Base-by-base conservation (phyloP, 345 rosid species). In the Brassica rapa region DNA sequence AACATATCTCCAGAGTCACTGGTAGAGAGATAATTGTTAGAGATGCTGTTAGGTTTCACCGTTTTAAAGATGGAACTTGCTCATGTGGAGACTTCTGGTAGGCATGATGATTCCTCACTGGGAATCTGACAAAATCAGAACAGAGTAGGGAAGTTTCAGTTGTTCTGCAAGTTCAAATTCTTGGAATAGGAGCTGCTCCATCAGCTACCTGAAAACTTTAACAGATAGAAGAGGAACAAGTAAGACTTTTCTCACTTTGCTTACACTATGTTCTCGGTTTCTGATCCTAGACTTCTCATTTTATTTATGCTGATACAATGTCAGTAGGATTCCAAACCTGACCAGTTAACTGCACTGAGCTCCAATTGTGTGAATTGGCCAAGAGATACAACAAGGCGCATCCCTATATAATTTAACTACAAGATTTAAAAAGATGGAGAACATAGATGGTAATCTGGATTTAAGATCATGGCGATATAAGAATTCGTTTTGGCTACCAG, bases 31-130 rank as follows among this genome's bases (percentile, higher is more conserved):
- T 94, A 61, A 86, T 94, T 21, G 95, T 94, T 63, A 87, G 97
- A 88, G 97, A 94, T 83, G 85, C 97, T 71, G 97, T 86, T 11
- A 83, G 98, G 72, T 92, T 87, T 84, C 97, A 94, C 84, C 84
- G 85, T 65, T 94, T 91, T 68, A 91, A 87, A 84, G 89, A 89
- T 89, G 98, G 98, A 83, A 80, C 79, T 6, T 94, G 98, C 82
- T 94, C 97, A 25, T 94, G 97, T 2, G 95, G 97, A 75, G 97
- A 94, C 85, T 94, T 94, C 83, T 92, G 98, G 98, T 94, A 83
- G 90, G 51, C 57, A 71, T 76, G 62, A 32, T 43, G 68, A 29
- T 12, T 62, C 29, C 30, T 10, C 56, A 27, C 11, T 12, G 59
- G 27, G 14, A 65, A 30, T 75, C 68, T 78, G 57, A 23, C 6